Base-by-base conservation (phyloP, 148 eudicot species). In the Amaranthus cruentus region DNA sequence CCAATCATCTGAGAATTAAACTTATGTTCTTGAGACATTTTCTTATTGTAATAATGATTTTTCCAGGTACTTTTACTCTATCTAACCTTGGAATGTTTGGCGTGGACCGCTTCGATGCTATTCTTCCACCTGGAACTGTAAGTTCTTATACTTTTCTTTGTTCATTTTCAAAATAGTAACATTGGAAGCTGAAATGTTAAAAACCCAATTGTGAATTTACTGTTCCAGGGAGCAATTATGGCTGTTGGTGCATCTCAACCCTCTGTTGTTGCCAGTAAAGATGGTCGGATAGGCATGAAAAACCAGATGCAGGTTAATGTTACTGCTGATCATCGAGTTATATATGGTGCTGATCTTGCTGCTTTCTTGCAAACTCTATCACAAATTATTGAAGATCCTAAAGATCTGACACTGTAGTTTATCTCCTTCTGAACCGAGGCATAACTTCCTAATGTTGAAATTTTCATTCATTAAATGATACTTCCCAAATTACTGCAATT, bases 231-330 rank as follows among this genome's bases (percentile, higher is more conserved):
- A 69, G 97, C 97, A 68, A 95, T 92, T 62, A 91, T 95, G 99
- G 99, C 97, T 71, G 99, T 95, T 77, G 99, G 99, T 51, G 87
- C 92, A 69, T 91, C 99, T 66, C 82, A 90, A 75, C 99, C 97
- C 56, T 75, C 91, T 50, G 85, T 92, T 69, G 92, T 92, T 68
- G 99, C 87, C 69, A 84, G 90, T 66, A 95, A 90, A 78, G 99
- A 95, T 82, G 94, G 97, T 54, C 87, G 96, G 50, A 92, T 95
- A 64, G 97, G 99, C 79, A 77, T 90, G 96, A 92, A 92, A 85
- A 85, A 66, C 72, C 97, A 92, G 81, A 96, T 96, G 98, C 98
- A 95, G 97, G 98, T 95, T 72, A 94, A 95, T 82, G 92, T 95
- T 73, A 91, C 98, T 4, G 97, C 98, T 73, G 98, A 95, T 83